These are phyloP conservation scores for Hortaea sp. DNA, from an alignment of 2,329 filamentous ascomycete genomes.

Conservation along the genomic window DNA sequence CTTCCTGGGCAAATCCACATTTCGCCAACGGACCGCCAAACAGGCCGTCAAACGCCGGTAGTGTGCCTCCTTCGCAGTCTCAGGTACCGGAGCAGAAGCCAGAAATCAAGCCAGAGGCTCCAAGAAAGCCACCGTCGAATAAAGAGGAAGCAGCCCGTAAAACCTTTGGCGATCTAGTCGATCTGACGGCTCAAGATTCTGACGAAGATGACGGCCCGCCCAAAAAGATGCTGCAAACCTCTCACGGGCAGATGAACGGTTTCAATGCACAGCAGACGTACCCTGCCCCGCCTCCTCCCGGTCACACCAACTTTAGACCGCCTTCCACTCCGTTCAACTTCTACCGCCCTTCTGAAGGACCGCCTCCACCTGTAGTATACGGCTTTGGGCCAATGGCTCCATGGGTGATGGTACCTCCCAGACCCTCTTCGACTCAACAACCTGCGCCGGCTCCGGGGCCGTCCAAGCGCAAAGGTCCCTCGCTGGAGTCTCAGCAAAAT, in stretches of 20 bases:
- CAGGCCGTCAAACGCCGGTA: neutral
- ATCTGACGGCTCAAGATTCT: constrained; percentile 35
- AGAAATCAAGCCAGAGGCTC: constrained; percentile 13
- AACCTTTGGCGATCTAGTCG: constrained; percentile 44
- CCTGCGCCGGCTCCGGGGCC: constrained; percentile 3
- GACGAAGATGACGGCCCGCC: constrained; percentile 38
- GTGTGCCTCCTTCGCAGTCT: constrained; percentile 4
- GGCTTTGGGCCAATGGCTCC: neutral
- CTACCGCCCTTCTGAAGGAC: neutral
- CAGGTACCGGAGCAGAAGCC: constrained; percentile 11
- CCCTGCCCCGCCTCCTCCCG: neutral
- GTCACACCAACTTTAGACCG: neutral
- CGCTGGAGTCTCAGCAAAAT: constrained; percentile 18
- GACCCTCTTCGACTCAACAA: neutral
- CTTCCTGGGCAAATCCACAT: constrained; percentile 3
- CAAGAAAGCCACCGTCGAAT: constrained; percentile 28
- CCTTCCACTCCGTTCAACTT: neutral
- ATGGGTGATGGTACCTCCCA: neutral
- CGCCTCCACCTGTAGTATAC: neutral
- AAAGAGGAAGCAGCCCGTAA: constrained; percentile 47
- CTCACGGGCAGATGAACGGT: neutral
- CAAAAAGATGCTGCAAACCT: constrained; percentile 15
- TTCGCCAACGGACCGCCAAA: constrained; percentile 1
- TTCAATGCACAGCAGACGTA: neutral
- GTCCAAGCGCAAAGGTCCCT: constrained; percentile 15